Evolutionary conservation across 83 land plant species (phyloP), one percentile per base, ranked within the genome.

Genomic region (Picea mariana): DNA sequence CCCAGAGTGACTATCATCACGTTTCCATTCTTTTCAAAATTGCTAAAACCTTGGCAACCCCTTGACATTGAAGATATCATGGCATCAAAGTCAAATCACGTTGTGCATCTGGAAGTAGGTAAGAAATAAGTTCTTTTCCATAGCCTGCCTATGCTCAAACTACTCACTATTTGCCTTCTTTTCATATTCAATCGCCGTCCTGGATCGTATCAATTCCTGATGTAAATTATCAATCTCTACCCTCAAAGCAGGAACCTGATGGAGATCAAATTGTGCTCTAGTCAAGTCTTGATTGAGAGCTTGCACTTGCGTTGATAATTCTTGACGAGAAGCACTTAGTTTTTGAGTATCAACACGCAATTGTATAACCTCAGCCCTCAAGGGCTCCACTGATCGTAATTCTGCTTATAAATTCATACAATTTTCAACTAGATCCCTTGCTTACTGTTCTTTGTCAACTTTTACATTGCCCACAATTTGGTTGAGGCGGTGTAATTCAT

Each of bases 51-150:
- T n/a, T n/a, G n/a, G n/a, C n/a, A n/a, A n/a, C n/a, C n/a, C n/a
- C n/a, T n/a, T n/a, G n/a, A n/a, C n/a, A n/a, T n/a, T n/a, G n/a
- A n/a, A n/a, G n/a, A n/a, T n/a, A n/a, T n/a, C n/a, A n/a, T n/a
- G n/a, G n/a, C n/a, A n/a, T n/a, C n/a, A n/a, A n/a, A n/a, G n/a
- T n/a, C n/a, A n/a, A n/a, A n/a, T n/a, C n/a, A n/a, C n/a, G n/a
- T n/a, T n/a, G n/a, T n/a, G n/a, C n/a, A n/a, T n/a, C n/a, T n/a
- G n/a, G n/a, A n/a, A n/a, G n/a, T n/a, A n/a, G n/a, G n/a, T n/a
- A n/a, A n/a, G n/a, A n/a, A n/a, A n/a, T 69, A 91, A 79, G 68
- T 90, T 91, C 81, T 93, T 91, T 83, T 93, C 98, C 98, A 93
- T 90, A 9, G 90, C 89, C 67, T 93, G 89, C 69, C 89, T 85